Base-by-base conservation (phyloP, 192 early-diverging fungal species). In the Chytriomyces sp. region DNA sequence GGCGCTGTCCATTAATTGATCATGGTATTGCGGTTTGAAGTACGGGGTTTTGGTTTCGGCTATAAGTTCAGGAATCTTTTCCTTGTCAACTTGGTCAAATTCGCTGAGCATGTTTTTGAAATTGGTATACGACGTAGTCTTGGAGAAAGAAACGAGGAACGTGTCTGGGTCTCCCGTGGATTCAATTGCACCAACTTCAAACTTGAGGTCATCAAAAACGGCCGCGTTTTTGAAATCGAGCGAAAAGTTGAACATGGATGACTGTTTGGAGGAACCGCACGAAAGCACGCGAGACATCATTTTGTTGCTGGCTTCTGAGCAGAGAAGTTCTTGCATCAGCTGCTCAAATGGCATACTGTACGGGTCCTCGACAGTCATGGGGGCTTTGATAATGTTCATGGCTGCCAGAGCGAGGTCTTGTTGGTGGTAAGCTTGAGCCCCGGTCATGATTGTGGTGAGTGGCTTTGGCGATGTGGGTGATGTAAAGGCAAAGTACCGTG, bases 171-270 rank as follows among this genome's bases (percentile, higher is more conserved):
- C 57, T n/a, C 2, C 23, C 23, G 57, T n/a, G 23, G 57, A 23
- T 18, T 60, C 23, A 23, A 60, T 60, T 3, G 16, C 18, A 60
- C 57, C 57, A 18, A 60, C 16, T 60, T 60, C 57, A 60, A 60
- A 60, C 18, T 60, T 60, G 57, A 60, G 57, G 57, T 18, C 4
- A 4, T 60, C 57, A 23, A 60, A 60, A 60, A 60, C 5, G 18
- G 57, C 0, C 23, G 57, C 57, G 57, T 60, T 60, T 60, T n/a
- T 60, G 57, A 60, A 60, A n/a, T 23, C 57, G 23, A 60, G 1
- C 57, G 57, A 60, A 60, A 60, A 60, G 16, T 60, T 60, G 57
- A 60, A 60, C 57, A 60, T 60, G 57, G 57, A 60, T 60, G 57
- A 60, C 18, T 60, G 1, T 60, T 60, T 23, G 18, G 57, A 60